These are phyloP conservation scores for Iris pallida DNA, from an alignment of 116 monocot genomes.

Conservation along the genomic window DNA sequence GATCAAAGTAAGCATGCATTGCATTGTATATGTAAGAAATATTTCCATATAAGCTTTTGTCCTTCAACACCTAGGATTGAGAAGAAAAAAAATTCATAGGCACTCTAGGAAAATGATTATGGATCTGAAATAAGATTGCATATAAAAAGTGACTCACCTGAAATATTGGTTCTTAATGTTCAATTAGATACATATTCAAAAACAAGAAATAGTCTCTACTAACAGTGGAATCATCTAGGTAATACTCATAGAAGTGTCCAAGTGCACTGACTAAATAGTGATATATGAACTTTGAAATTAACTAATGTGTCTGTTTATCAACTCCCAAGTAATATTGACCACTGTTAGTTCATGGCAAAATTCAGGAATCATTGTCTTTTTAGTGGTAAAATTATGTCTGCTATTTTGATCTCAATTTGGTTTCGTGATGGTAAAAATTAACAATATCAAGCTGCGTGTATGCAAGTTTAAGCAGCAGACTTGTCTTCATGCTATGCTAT, in stretches of 20 bases:
- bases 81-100: background rate
- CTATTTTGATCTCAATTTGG: too few relatives aligned
- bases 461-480: too few relatives aligned
- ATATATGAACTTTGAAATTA: conserved; percentile 81
- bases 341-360: too few relatives aligned
- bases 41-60: conserved; percentile 75
- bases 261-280: conserved; percentile 81
- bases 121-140: background rate
- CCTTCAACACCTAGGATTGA: conserved; percentile 22
- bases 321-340: too few relatives aligned
- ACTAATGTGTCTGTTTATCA: conserved; percentile 62
- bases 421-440: too few relatives aligned
- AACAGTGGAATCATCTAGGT: conserved; percentile 69
- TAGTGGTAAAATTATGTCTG: too few relatives aligned
- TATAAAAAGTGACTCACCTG: conserved; percentile 36
- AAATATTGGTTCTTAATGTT: conserved; percentile 62
- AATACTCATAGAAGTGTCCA: conserved; percentile 82
- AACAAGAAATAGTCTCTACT: conserved; percentile 71
- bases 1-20: conserved; percentile 72
- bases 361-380: too few relatives aligned
- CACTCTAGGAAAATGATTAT: background rate
- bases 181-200: conserved; percentile 76
- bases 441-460: too few relatives aligned
- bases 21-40: conserved; percentile 65
- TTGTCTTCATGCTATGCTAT: too few relatives aligned